A percentile compares a stretch with the other conserved stretches of the same genome.
These are phyloP conservation scores for Mariannaea elegans DNA, from an alignment of 2,329 filamentous ascomycete genomes.

Conservation along the genomic window DNA sequence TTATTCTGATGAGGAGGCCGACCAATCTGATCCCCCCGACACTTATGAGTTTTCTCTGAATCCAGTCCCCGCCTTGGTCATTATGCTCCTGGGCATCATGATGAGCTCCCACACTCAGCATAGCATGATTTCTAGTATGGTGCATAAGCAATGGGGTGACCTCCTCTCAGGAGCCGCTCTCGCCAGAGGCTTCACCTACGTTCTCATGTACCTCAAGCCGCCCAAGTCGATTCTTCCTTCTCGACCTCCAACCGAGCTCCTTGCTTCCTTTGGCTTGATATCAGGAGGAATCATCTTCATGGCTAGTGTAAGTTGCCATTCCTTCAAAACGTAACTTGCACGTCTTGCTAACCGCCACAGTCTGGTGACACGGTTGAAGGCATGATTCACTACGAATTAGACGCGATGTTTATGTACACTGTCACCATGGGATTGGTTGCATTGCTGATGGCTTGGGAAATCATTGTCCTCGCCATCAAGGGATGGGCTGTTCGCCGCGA, in stretches of 20 bases:
- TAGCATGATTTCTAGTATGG: conserved; percentile 86
- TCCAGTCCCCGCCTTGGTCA: conserved; percentile 86
- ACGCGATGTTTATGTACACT: conserved; percentile 95
- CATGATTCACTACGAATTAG: conserved; percentile 80
- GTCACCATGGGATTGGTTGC: conserved; percentile 85
- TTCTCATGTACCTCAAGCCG: conserved; percentile 81
- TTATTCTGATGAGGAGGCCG: conserved; percentile 55
- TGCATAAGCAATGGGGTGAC: conserved; percentile 93
- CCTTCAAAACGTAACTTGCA: not conserved
- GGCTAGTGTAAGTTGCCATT: conserved; percentile 72
- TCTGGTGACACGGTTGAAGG: conserved; percentile 78
- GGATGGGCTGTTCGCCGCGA: conserved; percentile 77
- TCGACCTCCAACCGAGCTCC: conserved; percentile 88
- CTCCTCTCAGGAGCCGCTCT: conserved; percentile 84
- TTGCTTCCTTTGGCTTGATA: conserved; percentile 86
- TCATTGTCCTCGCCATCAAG: conserved; percentile 82
- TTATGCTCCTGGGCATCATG: conserved; percentile 89
- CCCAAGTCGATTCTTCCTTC: conserved; percentile 83
- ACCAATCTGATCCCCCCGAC: conserved; percentile 65
- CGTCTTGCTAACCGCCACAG: conserved; percentile 49
- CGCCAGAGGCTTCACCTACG: conserved; percentile 80
- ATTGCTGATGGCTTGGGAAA: conserved; percentile 85
- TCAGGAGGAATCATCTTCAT: conserved; percentile 92
- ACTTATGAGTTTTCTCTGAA: conserved; percentile 83
- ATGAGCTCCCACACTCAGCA: conserved; percentile 92